Evolutionary conservation across 257 asterid genomes (phyloP), one percentile per base, ranked within the genome.

Genomic region (Linaria vulgaris): DNA sequence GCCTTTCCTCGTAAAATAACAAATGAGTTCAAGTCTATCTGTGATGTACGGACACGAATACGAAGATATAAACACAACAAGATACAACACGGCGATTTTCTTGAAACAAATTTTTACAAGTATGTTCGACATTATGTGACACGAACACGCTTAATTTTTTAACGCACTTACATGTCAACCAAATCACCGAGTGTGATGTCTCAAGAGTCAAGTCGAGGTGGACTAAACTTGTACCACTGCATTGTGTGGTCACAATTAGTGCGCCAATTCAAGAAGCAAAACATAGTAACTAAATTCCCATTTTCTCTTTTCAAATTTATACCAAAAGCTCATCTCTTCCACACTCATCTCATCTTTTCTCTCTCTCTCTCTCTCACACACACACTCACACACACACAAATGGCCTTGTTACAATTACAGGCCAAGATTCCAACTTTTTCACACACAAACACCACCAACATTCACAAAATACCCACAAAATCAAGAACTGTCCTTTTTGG

Each of bases 321-420:
- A 55, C 1, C 65, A 39, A 56, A 10, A 46, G 17, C 27, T 7
- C 25, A 12, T 31, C 45, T 56, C 56, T 23, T 11, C 67, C 50
- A 3, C 53, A 38, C 23, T 37, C 37, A 22, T 14, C 20, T 48
- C 63, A 50, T 31, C 64, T 58, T 41, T n/a, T n/a, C n/a, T n/a
- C n/a, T n/a, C n/a, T n/a, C n/a, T n/a, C n/a, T n/a, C n/a, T n/a
- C n/a, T n/a, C 53, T 67, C 39, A 17, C 48, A 20, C 56, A 22
- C 37, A 57, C 13, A 19, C 53, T 67, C 39, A 17, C 48, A 20
- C 56, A 22, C 37, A 57, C 13, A 19, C 9, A 11, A 37, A 76
- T 79, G 79, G 68, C 79, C 20, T 56, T 79, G 63, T 49, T 70
- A 55, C 82, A 67, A 11, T 47, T 64, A 43, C 71, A 45, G 10